Evolutionary conservation across 2,329 filamentous ascomycete genomes (phyloP), one percentile per base, ranked within the genome.

Genomic region (Karstenula rhodostoma): DNA sequence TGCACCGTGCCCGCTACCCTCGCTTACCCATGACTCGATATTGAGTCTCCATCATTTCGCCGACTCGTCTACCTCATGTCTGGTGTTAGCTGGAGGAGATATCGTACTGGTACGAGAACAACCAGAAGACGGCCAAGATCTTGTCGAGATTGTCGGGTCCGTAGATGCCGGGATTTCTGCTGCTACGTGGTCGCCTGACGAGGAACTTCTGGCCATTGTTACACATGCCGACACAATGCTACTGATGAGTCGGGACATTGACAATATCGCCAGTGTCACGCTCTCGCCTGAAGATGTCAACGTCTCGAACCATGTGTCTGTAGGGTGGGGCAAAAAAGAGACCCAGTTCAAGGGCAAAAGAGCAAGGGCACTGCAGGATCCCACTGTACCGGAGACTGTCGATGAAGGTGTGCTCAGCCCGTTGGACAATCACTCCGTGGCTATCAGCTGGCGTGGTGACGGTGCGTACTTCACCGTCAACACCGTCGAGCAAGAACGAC

Each of bases 251-350:
- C 87, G 93, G 64, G 88, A 89, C 27, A 96, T 98, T 67, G 94
- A 98, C 68, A 90, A 89, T 59, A 88, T 96, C 44, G 87, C 90
- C 35, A 91, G 94, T 77, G 85, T 91, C 55, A 81, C 84, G 35
- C 88, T 98, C 77, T 87, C 86, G 0, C 75, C 83, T 0, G 92
- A 94, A 47, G 94, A 96, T 78, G 85, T 96, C 64, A 90, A 90
- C 69, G 87, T 88, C n/a, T 98, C 91, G 27, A 95, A 90, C 76
- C 94, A 97, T 81, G 95, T 97, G 59, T 96, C 93, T 22, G 94
- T 99, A 23, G 95, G 95, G 52, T 99, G 95, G 95, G 95, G 95
- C 61, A 98, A 98, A 82, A 93, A 91, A 75, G 95, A 99, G 79
- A 99, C 95, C 0, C 95, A 99, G 77, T 99, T 99, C 77, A 92